These are phyloP conservation scores for Drechmeria coniospora DNA, from an alignment of 2,329 filamentous ascomycete species.

Conservation along the genomic window DNA sequence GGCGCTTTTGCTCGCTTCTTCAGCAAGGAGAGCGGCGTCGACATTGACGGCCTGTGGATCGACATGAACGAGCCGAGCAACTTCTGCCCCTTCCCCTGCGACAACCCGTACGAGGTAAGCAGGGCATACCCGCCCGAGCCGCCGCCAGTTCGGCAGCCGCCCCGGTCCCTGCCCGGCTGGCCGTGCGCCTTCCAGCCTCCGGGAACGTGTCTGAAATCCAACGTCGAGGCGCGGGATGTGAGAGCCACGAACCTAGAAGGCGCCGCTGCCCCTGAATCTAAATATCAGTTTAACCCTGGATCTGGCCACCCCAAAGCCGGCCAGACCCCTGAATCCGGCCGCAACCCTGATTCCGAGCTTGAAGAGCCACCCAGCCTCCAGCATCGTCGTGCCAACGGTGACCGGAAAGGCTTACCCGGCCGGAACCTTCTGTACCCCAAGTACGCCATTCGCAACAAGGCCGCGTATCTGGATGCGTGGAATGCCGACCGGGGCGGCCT, in stretches of 20 bases:
- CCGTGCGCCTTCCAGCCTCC: constrained; percentile 23
- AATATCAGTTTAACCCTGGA: too few species aligned
- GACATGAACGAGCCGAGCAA: constrained; percentile 42
- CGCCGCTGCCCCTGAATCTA: not conserved
- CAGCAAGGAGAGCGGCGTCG: constrained; percentile 43
- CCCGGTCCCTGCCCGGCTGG: constrained; percentile 53
- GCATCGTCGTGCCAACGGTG: constrained; percentile 40
- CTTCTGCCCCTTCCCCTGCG: constrained; percentile 16
- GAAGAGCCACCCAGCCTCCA: too few species aligned
- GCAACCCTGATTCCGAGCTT: too few species aligned
- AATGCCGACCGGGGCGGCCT: constrained; percentile 44
- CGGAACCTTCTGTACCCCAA: constrained; percentile 60
- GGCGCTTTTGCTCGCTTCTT: constrained; percentile 53
- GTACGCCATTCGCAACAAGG: constrained; percentile 60
- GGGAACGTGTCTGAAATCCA: constrained; percentile 7
- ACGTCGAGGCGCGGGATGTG: constrained; percentile 1
- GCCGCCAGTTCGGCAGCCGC: constrained; percentile 45
- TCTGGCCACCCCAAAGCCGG: too few species aligned
- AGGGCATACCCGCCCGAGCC: constrained; percentile 41
- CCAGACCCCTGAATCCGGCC: too few species aligned
- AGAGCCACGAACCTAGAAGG: not conserved
- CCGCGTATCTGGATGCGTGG: constrained; percentile 28
- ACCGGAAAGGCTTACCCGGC: constrained; percentile 16
- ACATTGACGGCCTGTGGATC: constrained; percentile 68
- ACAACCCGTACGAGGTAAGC: constrained; percentile 10